Evolutionary conservation across 495 filamentous ascomycete genomes (phyloP).

Genomic region (Ramalina intermedia): DNA sequence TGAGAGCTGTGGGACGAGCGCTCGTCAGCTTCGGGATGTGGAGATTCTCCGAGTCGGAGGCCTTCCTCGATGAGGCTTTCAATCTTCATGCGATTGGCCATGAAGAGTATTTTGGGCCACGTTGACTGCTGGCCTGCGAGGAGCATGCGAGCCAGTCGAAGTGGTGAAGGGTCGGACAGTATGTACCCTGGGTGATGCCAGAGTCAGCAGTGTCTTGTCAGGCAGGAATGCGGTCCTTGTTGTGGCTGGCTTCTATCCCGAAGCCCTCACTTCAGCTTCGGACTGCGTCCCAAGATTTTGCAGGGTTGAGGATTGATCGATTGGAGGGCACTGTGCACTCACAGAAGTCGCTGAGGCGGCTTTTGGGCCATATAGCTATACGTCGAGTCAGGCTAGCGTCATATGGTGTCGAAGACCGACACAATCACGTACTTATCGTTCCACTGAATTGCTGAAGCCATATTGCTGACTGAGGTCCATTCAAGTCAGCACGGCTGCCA

Average conservation of each 20-base stretch:
- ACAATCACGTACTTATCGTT: conserved; percentile 45
- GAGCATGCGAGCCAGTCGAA: conserved; percentile 73
- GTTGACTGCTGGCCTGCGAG: conserved; percentile 71
- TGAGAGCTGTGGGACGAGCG: too few species aligned
- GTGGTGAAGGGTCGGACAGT: conserved; percentile 61
- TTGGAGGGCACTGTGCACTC: neutral
- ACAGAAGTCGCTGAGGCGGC: conserved; percentile 58
- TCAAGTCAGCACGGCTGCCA: too few species aligned
- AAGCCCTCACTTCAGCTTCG: too few species aligned
- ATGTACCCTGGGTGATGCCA: conserved; percentile 34
- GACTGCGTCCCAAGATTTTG: too few species aligned
- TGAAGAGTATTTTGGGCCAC: conserved; percentile 83
- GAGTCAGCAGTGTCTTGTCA: too few species aligned
- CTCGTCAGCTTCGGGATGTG: too few species aligned
- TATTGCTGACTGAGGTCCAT: conserved; percentile 41
- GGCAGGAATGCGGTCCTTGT: too few species aligned
- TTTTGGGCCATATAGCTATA: conserved; percentile 70
- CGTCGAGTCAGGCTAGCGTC: neutral
- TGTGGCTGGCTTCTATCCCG: too few species aligned
- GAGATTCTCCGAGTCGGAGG: conserved; percentile 35
- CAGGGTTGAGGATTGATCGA: neutral
- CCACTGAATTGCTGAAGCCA: conserved; percentile 93
- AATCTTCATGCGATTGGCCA: conserved; percentile 70
- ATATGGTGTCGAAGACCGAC: neutral
- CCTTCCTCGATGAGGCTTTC: conserved; percentile 70